These are phyloP conservation scores for Fusarium falciforme DNA, from an alignment of 2,329 filamentous ascomycete species.

Conservation along the genomic window DNA sequence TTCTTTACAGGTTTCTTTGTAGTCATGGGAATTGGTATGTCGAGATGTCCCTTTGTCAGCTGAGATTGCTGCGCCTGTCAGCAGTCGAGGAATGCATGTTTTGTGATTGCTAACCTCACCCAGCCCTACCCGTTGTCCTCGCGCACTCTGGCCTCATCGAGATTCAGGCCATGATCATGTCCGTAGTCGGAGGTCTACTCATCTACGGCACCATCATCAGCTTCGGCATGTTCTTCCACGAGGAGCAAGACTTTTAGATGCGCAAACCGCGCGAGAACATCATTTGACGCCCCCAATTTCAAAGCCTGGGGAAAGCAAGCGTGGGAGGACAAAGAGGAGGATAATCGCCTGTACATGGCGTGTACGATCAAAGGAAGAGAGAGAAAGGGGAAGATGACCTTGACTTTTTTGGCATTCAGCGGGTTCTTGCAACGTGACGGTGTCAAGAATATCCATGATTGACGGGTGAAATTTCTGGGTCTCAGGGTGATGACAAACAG, in stretches of 20 bases:
- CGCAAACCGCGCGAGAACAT: slow-evolving; percentile 2
- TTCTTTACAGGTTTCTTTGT: slow-evolving; percentile 97
- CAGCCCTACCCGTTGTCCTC: slow-evolving; percentile 88
- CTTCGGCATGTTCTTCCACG: slow-evolving; percentile 98
- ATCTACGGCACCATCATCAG: slow-evolving; percentile 99
- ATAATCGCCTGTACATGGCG: slow-evolving; percentile 22
- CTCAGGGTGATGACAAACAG: neutral
- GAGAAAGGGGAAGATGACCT: slow-evolving; percentile 1
- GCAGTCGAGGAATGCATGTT: neutral
- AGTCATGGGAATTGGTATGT: slow-evolving; percentile 95
- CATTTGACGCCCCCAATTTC: neutral
- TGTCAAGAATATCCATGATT: slow-evolving; percentile 24
- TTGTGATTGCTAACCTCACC: slow-evolving; percentile 24
- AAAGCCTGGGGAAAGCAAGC: neutral
- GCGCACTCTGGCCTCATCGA: slow-evolving; percentile 88
- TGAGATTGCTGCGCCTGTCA: neutral
- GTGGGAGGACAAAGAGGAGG: slow-evolving; percentile 17
- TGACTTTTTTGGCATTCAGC: slow-evolving; percentile 33
- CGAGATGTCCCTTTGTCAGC: too few relatives aligned
- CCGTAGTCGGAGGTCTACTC: slow-evolving; percentile 87
- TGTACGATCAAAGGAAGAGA: slow-evolving; percentile 36
- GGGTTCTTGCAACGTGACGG: slow-evolving; percentile 19
- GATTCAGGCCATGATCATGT: slow-evolving; percentile 92
- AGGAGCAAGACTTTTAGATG: slow-evolving; percentile 90
- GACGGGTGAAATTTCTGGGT: neutral